Evolutionary conservation across 306 rosid species (phyloP).

Genomic region (Casuarina equisetifolia): DNA sequence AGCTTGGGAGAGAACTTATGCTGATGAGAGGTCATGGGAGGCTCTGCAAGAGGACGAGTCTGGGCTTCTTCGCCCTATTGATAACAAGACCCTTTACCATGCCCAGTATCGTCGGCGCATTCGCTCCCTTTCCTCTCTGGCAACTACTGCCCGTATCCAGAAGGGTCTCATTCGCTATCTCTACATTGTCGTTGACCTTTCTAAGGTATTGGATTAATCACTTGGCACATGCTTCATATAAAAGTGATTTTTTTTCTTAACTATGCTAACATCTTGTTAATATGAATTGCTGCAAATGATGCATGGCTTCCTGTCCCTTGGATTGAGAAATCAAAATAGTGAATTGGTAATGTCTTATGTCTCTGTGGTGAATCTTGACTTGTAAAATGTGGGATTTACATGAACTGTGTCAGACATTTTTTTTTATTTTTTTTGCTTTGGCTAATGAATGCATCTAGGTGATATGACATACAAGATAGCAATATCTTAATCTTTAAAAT

Average conservation of each 20-base stretch:
- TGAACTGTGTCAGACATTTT: neutral
- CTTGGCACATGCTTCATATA: neutral
- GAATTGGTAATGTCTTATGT: neutral
- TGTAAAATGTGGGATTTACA: neutral
- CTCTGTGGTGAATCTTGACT: neutral
- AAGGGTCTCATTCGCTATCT: slow-evolving; percentile 95
- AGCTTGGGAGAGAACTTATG: slow-evolving; percentile 93
- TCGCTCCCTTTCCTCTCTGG: slow-evolving; percentile 60
- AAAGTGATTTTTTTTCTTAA: neutral
- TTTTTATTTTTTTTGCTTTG: neutral
- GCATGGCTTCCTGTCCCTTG: neutral
- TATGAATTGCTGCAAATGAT: neutral
- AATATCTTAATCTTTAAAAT: neutral
- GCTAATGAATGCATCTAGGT: neutral
- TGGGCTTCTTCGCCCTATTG: slow-evolving; percentile 92
- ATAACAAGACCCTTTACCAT: slow-evolving; percentile 65
- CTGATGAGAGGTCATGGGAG: slow-evolving; percentile 98
- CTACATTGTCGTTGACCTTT: slow-evolving; percentile 68
- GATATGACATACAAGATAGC: neutral
- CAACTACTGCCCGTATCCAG: slow-evolving; percentile 73
- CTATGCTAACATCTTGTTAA: neutral
- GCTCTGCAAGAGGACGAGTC: slow-evolving; percentile 91
- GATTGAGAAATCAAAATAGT: slow-evolving; percentile 2
- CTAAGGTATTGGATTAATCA: slow-evolving; percentile 57
- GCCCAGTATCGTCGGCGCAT: slow-evolving; percentile 92